Evolutionary conservation across 2,329 filamentous ascomycete species (phyloP).

Genomic region (Claviceps monticola): DNA sequence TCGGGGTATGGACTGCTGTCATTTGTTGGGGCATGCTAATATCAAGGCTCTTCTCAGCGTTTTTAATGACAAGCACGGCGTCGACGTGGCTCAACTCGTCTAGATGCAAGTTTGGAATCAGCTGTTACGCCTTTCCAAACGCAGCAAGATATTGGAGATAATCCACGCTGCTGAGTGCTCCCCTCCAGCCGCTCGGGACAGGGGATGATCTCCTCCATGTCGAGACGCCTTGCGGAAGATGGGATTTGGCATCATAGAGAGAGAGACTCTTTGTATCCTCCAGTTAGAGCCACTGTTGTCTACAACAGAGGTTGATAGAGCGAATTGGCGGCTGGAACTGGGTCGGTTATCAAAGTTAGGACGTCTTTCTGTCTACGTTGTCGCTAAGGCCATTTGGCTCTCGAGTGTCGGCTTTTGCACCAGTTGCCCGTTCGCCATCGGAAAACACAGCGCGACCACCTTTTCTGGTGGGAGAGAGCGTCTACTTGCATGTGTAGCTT

Average conservation of each 20-base stretch:
- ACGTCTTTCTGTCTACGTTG: neutral
- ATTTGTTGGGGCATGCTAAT: conserved; percentile 44
- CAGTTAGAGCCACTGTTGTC: neutral
- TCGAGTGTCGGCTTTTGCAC: neutral
- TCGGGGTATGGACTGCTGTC: conserved; percentile 56
- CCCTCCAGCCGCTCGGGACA: conserved; percentile 25
- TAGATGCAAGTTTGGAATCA: conserved; percentile 52
- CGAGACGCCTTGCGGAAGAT: conserved; percentile 32
- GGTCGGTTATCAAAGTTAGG: neutral
- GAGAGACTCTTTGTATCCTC: neutral
- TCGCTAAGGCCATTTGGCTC: neutral
- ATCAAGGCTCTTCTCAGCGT: conserved; percentile 40
- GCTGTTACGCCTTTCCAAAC: conserved; percentile 46
- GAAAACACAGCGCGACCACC: neutral
- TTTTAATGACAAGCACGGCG: conserved; percentile 37
- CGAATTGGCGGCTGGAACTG: neutral
- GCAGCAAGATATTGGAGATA: conserved; percentile 35
- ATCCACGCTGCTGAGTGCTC: conserved; percentile 18
- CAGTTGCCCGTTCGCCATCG: neutral
- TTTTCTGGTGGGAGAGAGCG: neutral
- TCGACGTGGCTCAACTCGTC: conserved; percentile 48
- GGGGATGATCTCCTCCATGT: conserved; percentile 31
- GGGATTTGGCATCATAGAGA: conserved; percentile 17
- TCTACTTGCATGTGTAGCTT: neutral
- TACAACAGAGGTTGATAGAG: neutral